These are phyloP conservation scores for Penicillium sp. DNA, from an alignment of 2,329 filamentous ascomycete genomes.

Conservation along the genomic window DNA sequence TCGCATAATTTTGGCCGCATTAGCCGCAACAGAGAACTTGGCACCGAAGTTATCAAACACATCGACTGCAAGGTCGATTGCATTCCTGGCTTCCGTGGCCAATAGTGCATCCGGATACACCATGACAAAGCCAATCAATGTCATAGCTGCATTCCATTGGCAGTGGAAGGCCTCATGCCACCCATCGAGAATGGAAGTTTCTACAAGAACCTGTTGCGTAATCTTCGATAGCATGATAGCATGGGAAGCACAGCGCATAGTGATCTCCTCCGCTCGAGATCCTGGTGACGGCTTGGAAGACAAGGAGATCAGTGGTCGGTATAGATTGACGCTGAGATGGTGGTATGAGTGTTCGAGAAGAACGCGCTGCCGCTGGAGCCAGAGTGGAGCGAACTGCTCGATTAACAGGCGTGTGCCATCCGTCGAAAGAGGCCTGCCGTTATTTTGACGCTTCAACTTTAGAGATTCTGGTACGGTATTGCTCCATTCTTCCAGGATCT, in stretches of 20 bases:
- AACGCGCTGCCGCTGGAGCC: constrained; percentile 47
- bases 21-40: constrained; percentile 41
- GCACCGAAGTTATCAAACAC: constrained; percentile 38
- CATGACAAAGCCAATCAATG: constrained; percentile 36
- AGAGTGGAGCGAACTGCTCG: constrained; percentile 40
- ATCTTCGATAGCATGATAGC: constrained; percentile 43
- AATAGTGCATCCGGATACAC: constrained; percentile 27
- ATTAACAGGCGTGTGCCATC: constrained; percentile 38
- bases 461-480: constrained; percentile 41
- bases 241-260: constrained; percentile 34
- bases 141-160: constrained; percentile 37
- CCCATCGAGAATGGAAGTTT: constrained; percentile 21
- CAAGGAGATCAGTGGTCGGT: constrained; percentile 45
- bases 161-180: constrained; percentile 33
- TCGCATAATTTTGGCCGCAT: constrained; percentile 28
- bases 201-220: constrained; percentile 35
- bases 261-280: constrained; percentile 28
- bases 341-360: constrained; percentile 47
- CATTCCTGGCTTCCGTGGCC: constrained; percentile 16
- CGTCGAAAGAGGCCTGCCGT: constrained; percentile 39
- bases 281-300: constrained; percentile 2
- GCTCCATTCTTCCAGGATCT: constrained; percentile 34
- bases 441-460: constrained; percentile 38
- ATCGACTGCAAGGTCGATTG: constrained; percentile 42
- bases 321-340: constrained; percentile 39